Conservation (phyloP, 2,329 filamentous ascomycete genomes). For the Tolypocladium nubicola region DNA sequence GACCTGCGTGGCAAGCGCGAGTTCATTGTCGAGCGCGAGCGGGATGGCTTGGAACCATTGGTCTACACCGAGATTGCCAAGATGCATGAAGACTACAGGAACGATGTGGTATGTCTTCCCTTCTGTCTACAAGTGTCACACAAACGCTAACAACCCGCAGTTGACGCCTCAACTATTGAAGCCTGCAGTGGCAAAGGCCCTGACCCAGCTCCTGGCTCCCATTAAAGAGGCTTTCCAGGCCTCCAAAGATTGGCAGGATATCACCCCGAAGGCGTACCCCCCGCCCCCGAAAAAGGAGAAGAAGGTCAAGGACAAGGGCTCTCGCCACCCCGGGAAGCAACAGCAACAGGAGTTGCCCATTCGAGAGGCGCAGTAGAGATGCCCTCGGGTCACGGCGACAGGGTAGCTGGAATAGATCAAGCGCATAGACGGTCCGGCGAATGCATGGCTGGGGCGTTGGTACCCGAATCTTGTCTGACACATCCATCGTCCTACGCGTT, state of each 20-base stretch:
- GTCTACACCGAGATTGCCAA: constrained; percentile 68
- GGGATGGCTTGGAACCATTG: constrained; percentile 59
- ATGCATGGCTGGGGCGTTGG: neutral
- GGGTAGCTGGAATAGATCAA: neutral
- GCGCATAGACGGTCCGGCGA: neutral
- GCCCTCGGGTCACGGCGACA: neutral
- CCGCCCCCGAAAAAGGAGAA: constrained; percentile 59
- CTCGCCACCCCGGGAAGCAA: constrained; percentile 43
- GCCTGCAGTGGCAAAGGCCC: constrained; percentile 63
- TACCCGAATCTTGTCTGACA: neutral
- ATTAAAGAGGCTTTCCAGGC: constrained; percentile 65
- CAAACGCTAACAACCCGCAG: constrained; percentile 6
- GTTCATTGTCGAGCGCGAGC: constrained; percentile 57
- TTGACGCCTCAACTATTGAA: constrained; percentile 84
- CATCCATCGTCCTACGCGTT: neutral
- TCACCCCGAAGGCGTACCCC: constrained; percentile 70
- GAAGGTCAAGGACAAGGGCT: constrained; percentile 68
- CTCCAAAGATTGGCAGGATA: constrained; percentile 64
- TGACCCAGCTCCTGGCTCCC: constrained; percentile 65
- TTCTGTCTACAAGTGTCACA: neutral
- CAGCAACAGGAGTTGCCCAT: constrained; percentile 1
- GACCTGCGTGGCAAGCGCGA: constrained; percentile 49
- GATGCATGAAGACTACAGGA: constrained; percentile 69
- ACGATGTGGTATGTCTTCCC: constrained; percentile 55
- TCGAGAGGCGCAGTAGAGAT: constrained; percentile 1